Evolutionary conservation across 495 filamentous ascomycete species (phyloP), one percentile per base, ranked within the genome.

Genomic region (Aspergillus coremiiformis): DNA sequence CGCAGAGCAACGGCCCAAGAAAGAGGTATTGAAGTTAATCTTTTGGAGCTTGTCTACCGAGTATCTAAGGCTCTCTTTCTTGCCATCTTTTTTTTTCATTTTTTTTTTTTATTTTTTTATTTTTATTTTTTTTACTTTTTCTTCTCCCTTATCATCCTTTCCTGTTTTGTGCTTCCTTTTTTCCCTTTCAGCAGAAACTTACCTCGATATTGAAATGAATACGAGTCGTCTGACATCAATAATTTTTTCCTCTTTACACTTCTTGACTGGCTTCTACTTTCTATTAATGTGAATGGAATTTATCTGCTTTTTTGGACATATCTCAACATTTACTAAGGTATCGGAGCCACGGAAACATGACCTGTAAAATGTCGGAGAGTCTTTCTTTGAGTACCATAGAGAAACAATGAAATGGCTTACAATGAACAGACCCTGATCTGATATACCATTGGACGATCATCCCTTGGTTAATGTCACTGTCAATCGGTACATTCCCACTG

Each of bases 401-500:
- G 10, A 7, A 37, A 41, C 37, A 41, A 21, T 21, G 37, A 41
- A 41, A 41, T 21, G 11, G 8, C 15, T 41, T 41, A 6, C 48
- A 24, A 27, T 41, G 29, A 57, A 39, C 22, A 41, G 42, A 22
- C 46, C 41, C 33, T 39, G 49, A 51, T 45, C 33, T 54, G 26
- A 47, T 12, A 15, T 52, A 32, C 47, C 50, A 62, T 57, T 59
- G 60, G 56, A 52, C 45, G 47, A 52, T 52, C 55, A 51, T 52
- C 51, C 47, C 51, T 47, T 49, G 27, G 29, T 19, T 15, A 47
- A 44, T 54, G 50, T 55, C 49, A 57, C 47, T 55, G 49, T 56
- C 59, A 58, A 49, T 52, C 35, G 33, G 23, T 53, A 35, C 32
- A 35, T 12, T 3, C 10, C 12, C 12, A 35, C 32, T 35, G 32